Percentiles rank a stretch among this genome's conserved stretches.
phyloP scores from a whole-genome alignment of 352 stramenopile genomes.

The Elongisporangium anandrum region DNA sequence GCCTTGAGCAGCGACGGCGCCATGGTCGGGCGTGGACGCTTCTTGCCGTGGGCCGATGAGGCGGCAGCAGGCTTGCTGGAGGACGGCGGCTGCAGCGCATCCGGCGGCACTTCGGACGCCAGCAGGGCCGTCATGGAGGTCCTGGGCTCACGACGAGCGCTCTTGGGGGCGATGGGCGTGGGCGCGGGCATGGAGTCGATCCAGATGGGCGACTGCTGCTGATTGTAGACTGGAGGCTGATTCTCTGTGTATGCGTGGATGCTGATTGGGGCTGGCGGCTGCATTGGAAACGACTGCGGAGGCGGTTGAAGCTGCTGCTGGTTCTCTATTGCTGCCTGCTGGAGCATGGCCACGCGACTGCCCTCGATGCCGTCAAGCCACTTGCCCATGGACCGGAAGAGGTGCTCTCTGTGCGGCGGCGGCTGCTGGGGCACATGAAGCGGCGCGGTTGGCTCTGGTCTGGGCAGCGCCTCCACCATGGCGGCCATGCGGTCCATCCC shows the following conservation, averaged over 20 bases:
- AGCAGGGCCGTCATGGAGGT: neutral
- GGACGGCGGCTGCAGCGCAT: slow-evolving; percentile 1
- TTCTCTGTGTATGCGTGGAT: neutral
- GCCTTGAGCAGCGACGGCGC: slow-evolving; percentile 34
- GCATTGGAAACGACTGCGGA: neutral
- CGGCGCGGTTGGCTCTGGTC: neutral
- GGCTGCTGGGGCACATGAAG: neutral
- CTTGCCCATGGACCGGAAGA: slow-evolving; percentile 56
- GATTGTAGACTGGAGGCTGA: neutral
- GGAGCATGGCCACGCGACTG: neutral
- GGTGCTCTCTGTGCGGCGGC: slow-evolving; percentile 19
- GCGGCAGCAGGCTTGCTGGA: slow-evolving; percentile 2
- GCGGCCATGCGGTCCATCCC: neutral
- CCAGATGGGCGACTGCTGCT: slow-evolving; percentile 4
- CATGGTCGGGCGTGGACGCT: slow-evolving; percentile 34
- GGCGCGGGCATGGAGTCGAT: slow-evolving; percentile 5
- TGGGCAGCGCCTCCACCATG: slow-evolving; percentile 8
- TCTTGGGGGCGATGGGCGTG: neutral
- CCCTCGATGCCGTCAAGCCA: slow-evolving; percentile 23
- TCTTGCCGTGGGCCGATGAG: slow-evolving; percentile 23
- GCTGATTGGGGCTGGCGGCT: neutral
- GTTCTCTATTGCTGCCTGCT: slow-evolving; percentile 7
- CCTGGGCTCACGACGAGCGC: neutral
- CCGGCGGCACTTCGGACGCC: slow-evolving; percentile 4
- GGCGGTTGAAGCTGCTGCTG: slow-evolving; percentile 4